Evolutionary conservation across 2,329 filamentous ascomycete species (phyloP), one percentile per base, ranked within the genome.

Genomic region (Colletotrichum brevisporum): DNA sequence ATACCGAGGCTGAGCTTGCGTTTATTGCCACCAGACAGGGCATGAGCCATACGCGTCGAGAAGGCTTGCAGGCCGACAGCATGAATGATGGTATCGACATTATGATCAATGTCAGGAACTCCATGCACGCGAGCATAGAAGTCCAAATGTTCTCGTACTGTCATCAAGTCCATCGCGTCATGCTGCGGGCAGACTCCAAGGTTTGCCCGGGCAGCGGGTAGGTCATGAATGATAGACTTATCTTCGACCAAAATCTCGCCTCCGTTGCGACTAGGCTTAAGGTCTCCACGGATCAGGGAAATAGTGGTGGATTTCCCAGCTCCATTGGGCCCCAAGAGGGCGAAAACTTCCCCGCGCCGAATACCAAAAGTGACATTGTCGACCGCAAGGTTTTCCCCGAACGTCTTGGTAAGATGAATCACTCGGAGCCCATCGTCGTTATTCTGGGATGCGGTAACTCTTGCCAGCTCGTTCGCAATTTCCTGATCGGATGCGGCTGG

Each of bases 251-350:
- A 87, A 5, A 98, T 89, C 66, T 97, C 92, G 39, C 94, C 93
- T n/a, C 89, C 88, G 62, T 89, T 88, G 63, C 82, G 82, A 56
- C 88, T 90, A 0, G 94, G 94, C 59, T 90, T 89, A 31, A 95
- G 87, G 75, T 98, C 95, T n/a, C 95, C 95, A 71, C 95, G 89
- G 72, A 98, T 94, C 51, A 97, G 84, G 1, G 91, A 94, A 74
- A 98, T 97, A 0, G 92, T 97, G 0, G 94, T 97, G 0, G 91
- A 94, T 75, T 98, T 98, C 66, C 95, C 95, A 1, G 95, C 95
- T 26, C 95, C 94, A 76, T 97, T 97, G 16, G 95, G 94, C 0
- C 95, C 95, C 1, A 98, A 87, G 0, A 98, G 86, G 0, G 94
- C 94, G 80, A 97, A 97, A 1, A 97, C 92, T 77, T 97, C 92